A percentile compares a stretch with the other conserved stretches of the same genome.
Evolutionary conservation across 768 basidiomycete genomes (phyloP).

Genomic region (Leccinum arenicola): DNA sequence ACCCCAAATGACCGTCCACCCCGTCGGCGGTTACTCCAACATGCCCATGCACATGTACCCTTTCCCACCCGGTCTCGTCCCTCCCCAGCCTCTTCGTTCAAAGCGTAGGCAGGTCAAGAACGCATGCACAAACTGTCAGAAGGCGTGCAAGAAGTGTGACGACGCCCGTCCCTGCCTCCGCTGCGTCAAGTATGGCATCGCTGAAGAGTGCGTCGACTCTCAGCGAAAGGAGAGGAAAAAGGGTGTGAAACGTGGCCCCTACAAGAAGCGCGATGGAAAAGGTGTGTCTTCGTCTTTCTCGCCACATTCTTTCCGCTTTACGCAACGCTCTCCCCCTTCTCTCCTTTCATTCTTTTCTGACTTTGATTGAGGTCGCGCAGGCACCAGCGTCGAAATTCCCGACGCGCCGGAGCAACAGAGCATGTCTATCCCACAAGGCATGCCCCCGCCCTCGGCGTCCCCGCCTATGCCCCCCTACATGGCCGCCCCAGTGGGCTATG

Average conservation of each 20-base stretch:
- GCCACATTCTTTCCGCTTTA: conserved; percentile 18
- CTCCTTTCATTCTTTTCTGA: conserved; percentile 34
- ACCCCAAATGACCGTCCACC: conserved; percentile 51
- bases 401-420: conserved; percentile 44
- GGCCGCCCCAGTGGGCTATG: conserved; percentile 47
- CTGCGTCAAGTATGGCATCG: conserved; percentile 87
- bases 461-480: conserved; percentile 52
- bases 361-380: conserved; percentile 56
- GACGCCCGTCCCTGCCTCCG: conserved; percentile 90
- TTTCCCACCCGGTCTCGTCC: conserved; percentile 48
- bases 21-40: conserved; percentile 45
- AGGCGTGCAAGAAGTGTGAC: conserved; percentile 90
- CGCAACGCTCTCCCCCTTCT: conserved; percentile 9
- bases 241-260: conserved; percentile 82
- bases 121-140: conserved; percentile 88
- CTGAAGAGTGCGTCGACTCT: conserved; percentile 86
- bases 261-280: conserved; percentile 95
- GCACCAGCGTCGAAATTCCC: conserved; percentile 46
- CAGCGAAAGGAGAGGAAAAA: conserved; percentile 91
- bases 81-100: conserved; percentile 53
- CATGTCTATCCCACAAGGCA: conserved; percentile 41
- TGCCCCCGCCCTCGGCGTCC: conserved; percentile 41
- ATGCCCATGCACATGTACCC: conserved; percentile 73
- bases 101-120: conserved; percentile 91
- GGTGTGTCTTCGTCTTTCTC: conserved; percentile 48